These are phyloP conservation scores for Venturia nashicola DNA, from an alignment of 2,329 filamentous ascomycete genomes.

Conservation along the genomic window DNA sequence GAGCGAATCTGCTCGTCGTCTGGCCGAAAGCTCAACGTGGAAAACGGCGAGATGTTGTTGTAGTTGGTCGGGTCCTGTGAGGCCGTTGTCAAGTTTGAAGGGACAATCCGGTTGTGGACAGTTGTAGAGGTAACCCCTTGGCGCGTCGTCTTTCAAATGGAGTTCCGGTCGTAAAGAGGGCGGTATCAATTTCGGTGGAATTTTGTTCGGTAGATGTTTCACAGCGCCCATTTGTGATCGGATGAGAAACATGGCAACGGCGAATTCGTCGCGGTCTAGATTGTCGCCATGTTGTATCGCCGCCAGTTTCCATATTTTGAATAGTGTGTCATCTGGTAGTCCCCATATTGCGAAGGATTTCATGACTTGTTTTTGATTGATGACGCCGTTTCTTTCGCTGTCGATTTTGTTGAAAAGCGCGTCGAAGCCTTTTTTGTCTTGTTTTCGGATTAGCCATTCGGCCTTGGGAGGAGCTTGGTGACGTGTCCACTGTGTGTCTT, in stretches of 20 bases:
- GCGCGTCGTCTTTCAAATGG: neutral
- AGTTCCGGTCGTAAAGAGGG: slow-evolving; percentile 38
- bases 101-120: neutral
- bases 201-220: slow-evolving; percentile 59
- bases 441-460: slow-evolving; percentile 73
- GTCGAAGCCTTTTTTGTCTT: slow-evolving; percentile 83
- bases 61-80: neutral
- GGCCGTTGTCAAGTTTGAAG: neutral
- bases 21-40: neutral
- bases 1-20: neutral
- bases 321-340: slow-evolving; percentile 75
- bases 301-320: slow-evolving; percentile 93
- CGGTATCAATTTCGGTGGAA: slow-evolving; percentile 73
- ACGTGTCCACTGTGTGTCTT: neutral
- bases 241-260: slow-evolving; percentile 95
- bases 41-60: neutral
- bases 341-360: slow-evolving; percentile 88
- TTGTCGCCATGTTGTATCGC: slow-evolving; percentile 87
- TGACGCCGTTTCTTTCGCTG: slow-evolving; percentile 65
- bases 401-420: slow-evolving; percentile 78
- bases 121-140: neutral
- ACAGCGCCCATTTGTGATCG: slow-evolving; percentile 72
- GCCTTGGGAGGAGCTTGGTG: slow-evolving; percentile 38
- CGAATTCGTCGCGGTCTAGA: slow-evolving; percentile 80
- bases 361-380: slow-evolving; percentile 90